A percentile compares a stretch with the other conserved stretches of the same genome.
phyloP scores from a whole-genome alignment of 169 alveolate species.

The Plasmodium ovale region DNA sequence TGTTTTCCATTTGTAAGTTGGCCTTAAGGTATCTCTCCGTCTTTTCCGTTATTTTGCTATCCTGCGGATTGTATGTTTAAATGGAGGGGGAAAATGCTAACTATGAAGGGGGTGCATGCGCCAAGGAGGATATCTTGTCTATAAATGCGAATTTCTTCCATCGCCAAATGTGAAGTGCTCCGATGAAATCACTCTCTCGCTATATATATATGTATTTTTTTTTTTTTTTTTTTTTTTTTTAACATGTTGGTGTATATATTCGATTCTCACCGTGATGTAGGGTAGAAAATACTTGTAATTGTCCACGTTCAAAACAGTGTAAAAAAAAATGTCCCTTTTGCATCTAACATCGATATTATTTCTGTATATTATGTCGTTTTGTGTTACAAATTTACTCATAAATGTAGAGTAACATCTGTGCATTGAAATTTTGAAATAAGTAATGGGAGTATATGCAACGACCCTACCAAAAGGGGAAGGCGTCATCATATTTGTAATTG shows the following conservation, averaged over 20 bases:
- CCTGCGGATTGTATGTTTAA: neutral
- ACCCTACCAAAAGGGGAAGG: neutral
- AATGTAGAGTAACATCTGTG: conserved; percentile 19
- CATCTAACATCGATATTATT: conserved; percentile 32
- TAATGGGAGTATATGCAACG: neutral
- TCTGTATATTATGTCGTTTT: conserved; percentile 32
- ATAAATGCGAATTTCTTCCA: too few relatives aligned
- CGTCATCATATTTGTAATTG: neutral
- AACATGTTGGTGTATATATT: neutral
- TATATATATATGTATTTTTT: neutral
- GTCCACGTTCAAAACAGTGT: conserved; percentile 60
- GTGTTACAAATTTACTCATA: conserved; percentile 10
- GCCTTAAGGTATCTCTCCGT: conserved; percentile 27
- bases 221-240: neutral
- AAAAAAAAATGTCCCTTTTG: conserved; percentile 47
- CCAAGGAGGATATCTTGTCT: neutral
- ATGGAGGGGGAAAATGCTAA: neutral
- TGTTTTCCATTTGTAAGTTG: conserved; percentile 31
- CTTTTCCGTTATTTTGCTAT: conserved; percentile 65
- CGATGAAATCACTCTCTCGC: too few relatives aligned
- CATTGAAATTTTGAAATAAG: neutral
- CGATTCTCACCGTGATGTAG: conserved; percentile 33
- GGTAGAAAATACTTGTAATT: conserved; percentile 52
- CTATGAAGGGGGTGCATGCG: neutral
- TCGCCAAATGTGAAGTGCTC: too few relatives aligned